Conservation (phyloP, 140 eudicot species). For the Stevia rebaudiana region DNA sequence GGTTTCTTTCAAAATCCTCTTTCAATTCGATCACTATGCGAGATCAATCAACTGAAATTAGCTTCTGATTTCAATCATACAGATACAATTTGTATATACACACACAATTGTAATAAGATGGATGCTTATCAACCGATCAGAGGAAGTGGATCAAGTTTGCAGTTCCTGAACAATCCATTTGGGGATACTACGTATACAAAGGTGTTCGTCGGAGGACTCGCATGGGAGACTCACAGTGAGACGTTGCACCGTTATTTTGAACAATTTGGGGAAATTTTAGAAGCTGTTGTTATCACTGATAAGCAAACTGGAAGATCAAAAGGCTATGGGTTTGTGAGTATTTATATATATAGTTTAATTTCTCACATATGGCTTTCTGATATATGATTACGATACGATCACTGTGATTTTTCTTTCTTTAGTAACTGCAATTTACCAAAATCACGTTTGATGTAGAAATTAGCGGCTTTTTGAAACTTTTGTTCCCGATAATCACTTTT, state of each 20-base stretch:
- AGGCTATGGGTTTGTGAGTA: conserved; percentile 74
- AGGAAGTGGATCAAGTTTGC: conserved; percentile 48
- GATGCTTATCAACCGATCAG: conserved; percentile 46
- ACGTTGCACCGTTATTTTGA: conserved; percentile 51
- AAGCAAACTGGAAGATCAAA: conserved; percentile 61
- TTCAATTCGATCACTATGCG: conserved; percentile 15
- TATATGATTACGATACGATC: conserved; percentile 2
- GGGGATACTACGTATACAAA: conserved; percentile 61
- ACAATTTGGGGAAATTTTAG: conserved; percentile 64
- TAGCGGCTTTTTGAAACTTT: neutral
- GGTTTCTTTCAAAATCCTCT: conserved; percentile 27
- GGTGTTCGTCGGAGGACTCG: conserved; percentile 68
- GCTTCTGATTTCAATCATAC: conserved; percentile 16
- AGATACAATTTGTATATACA: conserved; percentile 8
- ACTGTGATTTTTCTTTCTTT: neutral
- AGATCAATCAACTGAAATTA: conserved; percentile 11
- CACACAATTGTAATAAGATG: conserved; percentile 24
- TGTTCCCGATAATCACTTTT: neutral
- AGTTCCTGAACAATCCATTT: conserved; percentile 37
- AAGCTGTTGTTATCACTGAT: conserved; percentile 75
- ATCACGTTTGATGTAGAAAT: no score
- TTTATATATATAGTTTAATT: neutral
- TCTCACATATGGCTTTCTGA: neutral
- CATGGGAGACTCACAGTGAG: conserved; percentile 76
- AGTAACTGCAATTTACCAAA: neutral